Percentiles rank a stretch among this genome's conserved stretches.
Evolutionary conservation across 305 asterid species (phyloP).

Genomic region (Fraxinus baroniana): DNA sequence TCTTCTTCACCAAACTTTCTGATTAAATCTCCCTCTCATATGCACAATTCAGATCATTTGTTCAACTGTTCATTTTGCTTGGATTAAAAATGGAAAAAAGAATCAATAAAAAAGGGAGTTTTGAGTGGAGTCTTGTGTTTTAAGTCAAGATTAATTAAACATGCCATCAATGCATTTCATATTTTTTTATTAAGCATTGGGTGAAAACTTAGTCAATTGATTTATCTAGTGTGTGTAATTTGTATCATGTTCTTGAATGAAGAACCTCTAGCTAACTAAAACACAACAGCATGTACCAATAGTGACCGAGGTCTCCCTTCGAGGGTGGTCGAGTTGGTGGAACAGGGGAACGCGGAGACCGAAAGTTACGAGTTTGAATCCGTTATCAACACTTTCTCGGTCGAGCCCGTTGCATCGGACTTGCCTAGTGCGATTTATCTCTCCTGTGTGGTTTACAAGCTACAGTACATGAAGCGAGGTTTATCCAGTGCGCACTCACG

Average conservation of each 20-base stretch:
- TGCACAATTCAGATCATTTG: slow-evolving; percentile 11
- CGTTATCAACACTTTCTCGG: too few species aligned
- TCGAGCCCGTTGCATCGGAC: too few species aligned
- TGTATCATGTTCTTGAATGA: neutral
- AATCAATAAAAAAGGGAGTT: neutral
- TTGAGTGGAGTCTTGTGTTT: neutral
- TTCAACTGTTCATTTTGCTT: slow-evolving; percentile 21
- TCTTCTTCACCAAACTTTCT: slow-evolving; percentile 55
- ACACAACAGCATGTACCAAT: neutral
- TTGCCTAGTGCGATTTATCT: too few species aligned
- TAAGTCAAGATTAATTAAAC: neutral
- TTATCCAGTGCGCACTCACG: too few species aligned
- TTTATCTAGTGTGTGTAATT: neutral
- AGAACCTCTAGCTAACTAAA: neutral
- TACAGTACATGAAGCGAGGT: too few species aligned
- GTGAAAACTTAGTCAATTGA: neutral
- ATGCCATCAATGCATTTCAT: neutral
- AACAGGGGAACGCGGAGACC: too few species aligned
- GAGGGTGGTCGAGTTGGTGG: too few species aligned
- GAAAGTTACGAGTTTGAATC: too few species aligned
- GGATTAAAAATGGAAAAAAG: neutral
- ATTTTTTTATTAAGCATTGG: neutral
- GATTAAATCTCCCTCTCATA: slow-evolving; percentile 57
- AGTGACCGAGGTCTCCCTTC: neutral
- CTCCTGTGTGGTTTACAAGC: too few species aligned